Evolutionary conservation across 176 grass and related monocot species (phyloP).

Genomic region (Chloris gayana): DNA sequence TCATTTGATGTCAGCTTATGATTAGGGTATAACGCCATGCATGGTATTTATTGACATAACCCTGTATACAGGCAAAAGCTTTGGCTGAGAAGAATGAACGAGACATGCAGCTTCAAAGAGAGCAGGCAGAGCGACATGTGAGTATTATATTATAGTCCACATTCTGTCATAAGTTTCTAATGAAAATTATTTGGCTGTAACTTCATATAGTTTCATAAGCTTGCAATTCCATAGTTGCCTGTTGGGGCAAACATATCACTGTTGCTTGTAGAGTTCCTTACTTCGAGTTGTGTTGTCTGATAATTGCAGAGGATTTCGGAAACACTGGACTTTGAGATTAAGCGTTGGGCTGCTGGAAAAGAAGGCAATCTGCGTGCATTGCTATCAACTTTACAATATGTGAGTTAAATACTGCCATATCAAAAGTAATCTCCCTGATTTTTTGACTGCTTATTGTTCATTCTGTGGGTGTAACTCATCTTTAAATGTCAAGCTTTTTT

Average conservation of each 20-base stretch:
- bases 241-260: not conserved
- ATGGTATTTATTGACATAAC: constrained; percentile 29
- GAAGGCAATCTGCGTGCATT: constrained; percentile 97
- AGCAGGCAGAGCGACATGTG: constrained; percentile 86
- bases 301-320: constrained; percentile 85
- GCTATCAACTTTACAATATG: constrained; percentile 96
- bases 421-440: constrained; percentile 2
- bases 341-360: constrained; percentile 97
- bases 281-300: constrained; percentile 26
- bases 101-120: constrained; percentile 73
- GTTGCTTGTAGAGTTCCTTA: constrained; percentile 18
- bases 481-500: not conserved
- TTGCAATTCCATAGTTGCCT: not conserved
- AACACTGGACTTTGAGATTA: constrained; percentile 95
- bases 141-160: constrained; percentile 21
- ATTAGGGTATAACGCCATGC: constrained; percentile 3
- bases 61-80: constrained; percentile 63
- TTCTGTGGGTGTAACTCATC: constrained; percentile 5
- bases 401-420: constrained; percentile 48
- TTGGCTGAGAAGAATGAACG: constrained; percentile 88
- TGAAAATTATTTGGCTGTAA: not conserved
- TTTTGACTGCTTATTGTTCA: not conserved
- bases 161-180: not conserved
- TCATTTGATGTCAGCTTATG: constrained; percentile 2
- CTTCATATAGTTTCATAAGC: constrained; percentile 23